Evolutionary conservation across 495 filamentous ascomycete species (phyloP).

Genomic region (Neurospora sp.): DNA sequence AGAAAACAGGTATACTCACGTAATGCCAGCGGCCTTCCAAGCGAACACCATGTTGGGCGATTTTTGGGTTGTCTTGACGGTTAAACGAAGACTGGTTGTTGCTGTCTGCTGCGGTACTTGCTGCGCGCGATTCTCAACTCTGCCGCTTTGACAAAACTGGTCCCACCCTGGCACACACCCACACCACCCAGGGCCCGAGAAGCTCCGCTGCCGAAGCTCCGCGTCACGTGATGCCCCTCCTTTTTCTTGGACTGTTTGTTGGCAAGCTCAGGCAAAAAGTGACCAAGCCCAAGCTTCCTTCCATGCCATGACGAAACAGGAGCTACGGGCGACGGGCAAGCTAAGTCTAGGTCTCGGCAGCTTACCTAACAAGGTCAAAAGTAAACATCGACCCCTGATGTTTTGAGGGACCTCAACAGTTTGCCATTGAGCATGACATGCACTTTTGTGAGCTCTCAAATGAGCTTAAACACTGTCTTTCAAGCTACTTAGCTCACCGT

Average conservation of each 20-base stretch:
- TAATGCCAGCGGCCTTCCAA: constrained; percentile 96
- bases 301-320: neutral
- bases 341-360: neutral
- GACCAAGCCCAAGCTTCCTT: neutral
- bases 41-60: constrained; percentile 84
- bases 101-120: neutral
- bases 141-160: constrained; percentile 12
- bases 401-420: neutral
- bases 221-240: constrained; percentile 18
- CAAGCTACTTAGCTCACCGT: neutral
- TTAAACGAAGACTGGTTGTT: neutral
- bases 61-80: constrained; percentile 9
- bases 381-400: neutral
- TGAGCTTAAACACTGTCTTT: neutral
- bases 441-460: neutral
- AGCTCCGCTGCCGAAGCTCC: constrained; percentile 20
- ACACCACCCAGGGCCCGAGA: constrained; percentile 8
- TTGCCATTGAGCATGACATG: neutral
- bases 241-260: neutral
- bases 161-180: constrained; percentile 8
- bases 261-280: neutral
- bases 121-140: constrained; percentile 1
- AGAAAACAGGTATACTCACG: constrained; percentile 48
- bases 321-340: neutral
- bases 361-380: neutral